Base-by-base conservation (phyloP, 1,284 basidiomycete species). In the Chiua sp. region DNA sequence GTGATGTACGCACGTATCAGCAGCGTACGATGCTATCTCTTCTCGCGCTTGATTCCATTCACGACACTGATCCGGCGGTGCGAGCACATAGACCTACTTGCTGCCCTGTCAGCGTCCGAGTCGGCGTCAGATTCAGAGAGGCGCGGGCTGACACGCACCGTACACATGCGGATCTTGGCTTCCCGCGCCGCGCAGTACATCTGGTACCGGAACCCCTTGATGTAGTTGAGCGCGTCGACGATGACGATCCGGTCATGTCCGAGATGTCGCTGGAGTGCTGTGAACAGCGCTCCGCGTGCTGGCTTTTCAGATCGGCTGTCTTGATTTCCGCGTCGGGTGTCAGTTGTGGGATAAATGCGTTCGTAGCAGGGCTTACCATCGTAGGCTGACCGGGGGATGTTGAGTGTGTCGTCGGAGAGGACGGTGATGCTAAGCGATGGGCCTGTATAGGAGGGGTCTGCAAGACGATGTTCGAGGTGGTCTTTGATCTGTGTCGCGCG, bases 151-250 rank as follows among this genome's bases (percentile, higher is more conserved):
- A 26, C 57, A 82, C 93, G 73, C 73, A 97, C 94, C 54, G 96
- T 98, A 72, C 92, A 93, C 10, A 93, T 89, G 30, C 96, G 82
- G 37, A 95, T 80, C 66, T 91, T 92, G 60, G 90, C 85, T 74
- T 98, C 97, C 51, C 96, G 81, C 5, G 96, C 96, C 0, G 94
- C 93, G 71, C 96, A 98, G 77, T 98, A 98, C 78, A 98, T 90
- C 77, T 99, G 97, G 75, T 99, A 99, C 44, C 97, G 87, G 72
- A 96, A 98, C 10, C 94, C 91, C 74, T 99, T 98, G 83, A 98
- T 98, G 76, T 99, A 98, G 72, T 98, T 97, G 65, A 93, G 86
- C 10, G 90, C 88, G 68, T 99, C 97, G 59, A 96, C 85, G 64
- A 99, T 92, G 54, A 97, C 84, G 67, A 98, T 87, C 0, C 87